Conservation (phyloP, 805 yeast genomes). For the Teunomyces gatunensis region DNA sequence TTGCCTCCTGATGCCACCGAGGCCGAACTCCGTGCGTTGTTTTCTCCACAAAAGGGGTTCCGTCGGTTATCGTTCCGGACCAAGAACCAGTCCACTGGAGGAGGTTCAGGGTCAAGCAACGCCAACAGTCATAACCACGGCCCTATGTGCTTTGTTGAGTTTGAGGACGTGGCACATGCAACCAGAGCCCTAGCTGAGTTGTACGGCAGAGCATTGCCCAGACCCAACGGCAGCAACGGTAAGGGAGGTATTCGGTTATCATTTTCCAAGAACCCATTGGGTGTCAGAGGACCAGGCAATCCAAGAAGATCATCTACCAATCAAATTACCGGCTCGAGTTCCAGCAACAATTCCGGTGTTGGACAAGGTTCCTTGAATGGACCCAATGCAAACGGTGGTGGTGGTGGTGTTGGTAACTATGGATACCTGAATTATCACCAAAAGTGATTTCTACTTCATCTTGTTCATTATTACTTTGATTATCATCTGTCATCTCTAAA, state of each 20-base stretch:
- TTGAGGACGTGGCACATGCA: constrained; percentile 92
- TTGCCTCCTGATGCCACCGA: constrained; percentile 97
- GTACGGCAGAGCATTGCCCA: constrained; percentile 87
- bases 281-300: constrained; percentile 76
- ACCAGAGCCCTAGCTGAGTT: constrained; percentile 91
- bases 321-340: constrained; percentile 15
- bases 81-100: constrained; percentile 42
- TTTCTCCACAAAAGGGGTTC: constrained; percentile 88
- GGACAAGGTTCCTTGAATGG: constrained; percentile 5
- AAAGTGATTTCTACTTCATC: constrained; percentile 8
- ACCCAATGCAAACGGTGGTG: constrained; percentile 5
- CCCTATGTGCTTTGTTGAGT: constrained; percentile 99
- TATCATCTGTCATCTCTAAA: constrained; percentile 8
- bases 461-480: constrained; percentile 10
- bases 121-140: constrained; percentile 60
- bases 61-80: constrained; percentile 89
- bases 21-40: constrained; percentile 81
- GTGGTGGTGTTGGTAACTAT: constrained; percentile 29
- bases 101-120: constrained; percentile 16
- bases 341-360: constrained; percentile 4
- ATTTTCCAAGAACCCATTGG: constrained; percentile 94
- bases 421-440: constrained; percentile 35
- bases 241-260: constrained; percentile 95
- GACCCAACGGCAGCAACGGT: constrained; percentile 63
- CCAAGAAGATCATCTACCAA: constrained; percentile 40